A percentile compares a stretch with the other conserved stretches of the same genome.
Conservation (phyloP, 371 early-diverging fungal genomes). For the Smittium culicis region DNA sequence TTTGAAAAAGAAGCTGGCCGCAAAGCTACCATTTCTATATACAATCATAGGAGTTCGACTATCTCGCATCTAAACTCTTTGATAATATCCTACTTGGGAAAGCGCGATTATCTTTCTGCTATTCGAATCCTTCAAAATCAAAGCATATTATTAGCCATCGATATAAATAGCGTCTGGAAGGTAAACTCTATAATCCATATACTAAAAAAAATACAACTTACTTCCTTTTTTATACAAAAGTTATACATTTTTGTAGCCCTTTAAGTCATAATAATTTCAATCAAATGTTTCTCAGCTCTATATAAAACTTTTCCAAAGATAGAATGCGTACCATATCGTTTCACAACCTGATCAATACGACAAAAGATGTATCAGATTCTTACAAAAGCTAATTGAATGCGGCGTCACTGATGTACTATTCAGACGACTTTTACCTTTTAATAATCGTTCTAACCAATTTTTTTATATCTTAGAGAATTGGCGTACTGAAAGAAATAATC, state of each 20-base stretch:
- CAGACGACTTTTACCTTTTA: neutral
- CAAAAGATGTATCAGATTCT: slow-evolving; percentile 3
- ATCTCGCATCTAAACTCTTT: neutral
- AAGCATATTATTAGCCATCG: neutral
- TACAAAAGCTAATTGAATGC: slow-evolving; percentile 4
- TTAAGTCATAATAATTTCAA: neutral
- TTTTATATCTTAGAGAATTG: neutral
- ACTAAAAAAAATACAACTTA: neutral
- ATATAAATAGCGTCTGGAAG: neutral
- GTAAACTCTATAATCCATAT: too few relatives aligned
- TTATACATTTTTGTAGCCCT: neutral
- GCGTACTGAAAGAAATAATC: slow-evolving; percentile 6
- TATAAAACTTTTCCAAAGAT: neutral
- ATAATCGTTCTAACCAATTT: neutral
- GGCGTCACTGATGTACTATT: slow-evolving; percentile 6
- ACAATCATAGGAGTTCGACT: neutral
- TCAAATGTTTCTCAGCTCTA: neutral
- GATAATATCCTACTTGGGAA: neutral
- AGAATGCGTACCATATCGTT: slow-evolving; percentile 4
- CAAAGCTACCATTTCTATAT: neutral
- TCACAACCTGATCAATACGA: slow-evolving; percentile 3
- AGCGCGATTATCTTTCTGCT: neutral
- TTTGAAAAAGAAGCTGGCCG: neutral
- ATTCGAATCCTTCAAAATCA: neutral
- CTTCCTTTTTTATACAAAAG: neutral